These are phyloP conservation scores for Petunia hybrid DNA, from an alignment of 305 asterid genomes.

Conservation along the genomic window DNA sequence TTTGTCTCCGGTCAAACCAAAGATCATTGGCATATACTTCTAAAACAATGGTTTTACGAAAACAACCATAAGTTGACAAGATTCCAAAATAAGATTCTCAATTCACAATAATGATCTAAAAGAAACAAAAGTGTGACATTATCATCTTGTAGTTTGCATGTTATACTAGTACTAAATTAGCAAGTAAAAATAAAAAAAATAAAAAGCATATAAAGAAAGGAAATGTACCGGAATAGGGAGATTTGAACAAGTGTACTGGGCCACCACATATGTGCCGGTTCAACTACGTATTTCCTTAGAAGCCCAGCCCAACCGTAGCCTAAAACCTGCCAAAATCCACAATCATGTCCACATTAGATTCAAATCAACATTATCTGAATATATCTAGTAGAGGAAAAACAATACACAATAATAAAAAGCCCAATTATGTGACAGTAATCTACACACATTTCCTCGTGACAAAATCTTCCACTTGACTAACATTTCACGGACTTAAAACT, in stretches of 20 bases:
- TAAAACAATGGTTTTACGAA: neutral
- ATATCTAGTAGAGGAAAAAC: neutral
- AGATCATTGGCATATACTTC: neutral
- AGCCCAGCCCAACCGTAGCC: constrained; percentile 98
- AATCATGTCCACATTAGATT: neutral
- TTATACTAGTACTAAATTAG: neutral
- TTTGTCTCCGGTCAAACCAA: neutral
- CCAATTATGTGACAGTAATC: neutral
- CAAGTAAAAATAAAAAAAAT: neutral
- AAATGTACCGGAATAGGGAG: constrained; percentile 67
- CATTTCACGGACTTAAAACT: no score
- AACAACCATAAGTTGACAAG: neutral
- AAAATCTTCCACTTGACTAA: no score
- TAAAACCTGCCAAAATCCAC: constrained; percentile 52
- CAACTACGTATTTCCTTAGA: constrained; percentile 82
- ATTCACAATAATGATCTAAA: neutral
- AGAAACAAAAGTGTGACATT: neutral
- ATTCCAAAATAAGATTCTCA: neutral
- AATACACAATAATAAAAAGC: neutral
- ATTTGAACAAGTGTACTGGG: constrained; percentile 84
- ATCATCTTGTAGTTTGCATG: neutral
- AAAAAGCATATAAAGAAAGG: neutral
- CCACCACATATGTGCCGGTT: constrained; percentile 99
- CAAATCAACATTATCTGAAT: no score
- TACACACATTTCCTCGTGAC: neutral